Conservation (phyloP, 1,284 basidiomycete genomes). For the Cutaneotrichosporon sp. region DNA sequence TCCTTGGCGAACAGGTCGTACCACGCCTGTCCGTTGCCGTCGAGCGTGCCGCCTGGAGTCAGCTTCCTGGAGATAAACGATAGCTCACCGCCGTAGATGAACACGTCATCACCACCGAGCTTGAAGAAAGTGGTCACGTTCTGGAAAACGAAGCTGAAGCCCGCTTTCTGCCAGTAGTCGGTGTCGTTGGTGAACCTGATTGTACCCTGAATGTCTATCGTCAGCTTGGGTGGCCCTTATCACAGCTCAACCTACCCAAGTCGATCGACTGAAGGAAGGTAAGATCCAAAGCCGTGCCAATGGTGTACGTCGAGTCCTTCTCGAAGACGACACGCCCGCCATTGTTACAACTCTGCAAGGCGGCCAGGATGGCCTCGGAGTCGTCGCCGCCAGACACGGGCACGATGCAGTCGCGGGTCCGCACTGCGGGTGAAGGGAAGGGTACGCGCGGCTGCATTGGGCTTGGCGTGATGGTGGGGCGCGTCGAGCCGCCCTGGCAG, state of each 20-base stretch:
- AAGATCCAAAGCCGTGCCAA: conserved; percentile 7
- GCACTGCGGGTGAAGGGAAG: background rate
- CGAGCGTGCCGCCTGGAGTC: conserved; percentile 27
- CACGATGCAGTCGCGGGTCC: conserved; percentile 1
- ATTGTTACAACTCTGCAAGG: conserved; percentile 6
- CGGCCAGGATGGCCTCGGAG: background rate
- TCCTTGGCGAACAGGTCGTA: conserved; percentile 57
- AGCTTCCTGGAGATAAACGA: background rate
- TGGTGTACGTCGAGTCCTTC: conserved; percentile 9
- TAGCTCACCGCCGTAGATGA: conserved; percentile 53
- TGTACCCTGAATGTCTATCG: conserved; percentile 6
- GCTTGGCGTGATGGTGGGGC: background rate
- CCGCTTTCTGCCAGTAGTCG: conserved; percentile 10
- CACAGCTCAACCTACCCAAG: background rate
- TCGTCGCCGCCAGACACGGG: background rate
- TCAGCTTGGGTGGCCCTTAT: background rate
- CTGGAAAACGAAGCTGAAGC: conserved; percentile 10
- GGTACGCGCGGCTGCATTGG: background rate
- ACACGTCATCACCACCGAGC: conserved; percentile 57
- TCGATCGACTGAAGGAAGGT: conserved; percentile 11
- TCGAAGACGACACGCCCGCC: conserved; percentile 7
- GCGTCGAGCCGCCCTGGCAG: background rate
- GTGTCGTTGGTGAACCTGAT: conserved; percentile 15
- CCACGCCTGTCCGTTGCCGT: conserved; percentile 55
- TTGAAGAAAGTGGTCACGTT: conserved; percentile 11